Evolutionary conservation across 2,329 filamentous ascomycete genomes (phyloP).

Genomic region (Curvularia eragrostidis): DNA sequence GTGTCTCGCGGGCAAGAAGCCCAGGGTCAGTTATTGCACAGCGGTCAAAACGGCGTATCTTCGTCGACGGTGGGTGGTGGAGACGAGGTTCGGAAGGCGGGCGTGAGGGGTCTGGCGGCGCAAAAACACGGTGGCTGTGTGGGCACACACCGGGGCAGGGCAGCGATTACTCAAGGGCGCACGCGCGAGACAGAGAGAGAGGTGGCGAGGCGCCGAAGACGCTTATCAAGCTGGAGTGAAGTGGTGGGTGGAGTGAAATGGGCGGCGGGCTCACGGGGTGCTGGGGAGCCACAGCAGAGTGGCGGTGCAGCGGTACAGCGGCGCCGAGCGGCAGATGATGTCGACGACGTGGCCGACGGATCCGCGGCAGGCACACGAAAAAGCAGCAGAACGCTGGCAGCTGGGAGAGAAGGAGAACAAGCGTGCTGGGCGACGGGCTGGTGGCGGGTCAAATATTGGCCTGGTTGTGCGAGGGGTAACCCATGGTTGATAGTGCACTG

Average conservation of each 20-base stretch:
- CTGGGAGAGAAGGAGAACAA: slow-evolving; percentile 1
- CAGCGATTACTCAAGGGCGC: slow-evolving; percentile 9
- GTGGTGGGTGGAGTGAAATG: slow-evolving; percentile 11
- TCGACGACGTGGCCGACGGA: slow-evolving; percentile 12
- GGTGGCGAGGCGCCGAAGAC: neutral
- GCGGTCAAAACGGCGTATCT: slow-evolving; percentile 48
- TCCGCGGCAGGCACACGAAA: slow-evolving; percentile 8
- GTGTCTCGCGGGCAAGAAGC: slow-evolving; percentile 51
- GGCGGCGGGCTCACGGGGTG: slow-evolving; percentile 4
- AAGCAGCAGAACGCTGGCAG: neutral
- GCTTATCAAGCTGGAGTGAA: slow-evolving; percentile 14
- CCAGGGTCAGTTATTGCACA: slow-evolving; percentile 44
- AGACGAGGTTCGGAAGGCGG: slow-evolving; percentile 42
- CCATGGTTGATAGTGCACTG: slow-evolving; percentile 17
- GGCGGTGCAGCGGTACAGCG: slow-evolving; percentile 11
- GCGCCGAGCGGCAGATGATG: slow-evolving; percentile 15
- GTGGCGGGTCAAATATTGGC: slow-evolving; percentile 11
- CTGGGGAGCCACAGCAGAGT: slow-evolving; percentile 13
- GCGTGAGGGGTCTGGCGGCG: slow-evolving; percentile 35
- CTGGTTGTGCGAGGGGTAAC: slow-evolving; percentile 15
- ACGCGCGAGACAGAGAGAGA: slow-evolving; percentile 4
- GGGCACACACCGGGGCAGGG: slow-evolving; percentile 2
- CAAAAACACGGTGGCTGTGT: slow-evolving; percentile 41
- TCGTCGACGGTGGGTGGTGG: slow-evolving; percentile 37
- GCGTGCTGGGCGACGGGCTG: neutral